Evolutionary conservation across 2,329 filamentous ascomycete genomes (phyloP).

Genomic region (Bipolaris oryzae): DNA sequence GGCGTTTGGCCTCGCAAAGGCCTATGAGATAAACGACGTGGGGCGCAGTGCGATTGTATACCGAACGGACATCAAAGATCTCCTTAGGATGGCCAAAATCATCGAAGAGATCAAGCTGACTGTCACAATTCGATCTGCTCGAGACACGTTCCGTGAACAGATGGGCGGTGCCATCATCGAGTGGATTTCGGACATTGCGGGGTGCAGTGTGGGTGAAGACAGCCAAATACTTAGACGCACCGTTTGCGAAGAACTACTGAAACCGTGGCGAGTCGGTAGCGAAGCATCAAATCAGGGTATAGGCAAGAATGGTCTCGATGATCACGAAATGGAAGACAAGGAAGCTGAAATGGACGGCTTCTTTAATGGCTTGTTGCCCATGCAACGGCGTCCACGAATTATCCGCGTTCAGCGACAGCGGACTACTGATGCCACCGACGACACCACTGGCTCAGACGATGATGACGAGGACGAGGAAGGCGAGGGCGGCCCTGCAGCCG

Average conservation of each 20-base stretch:
- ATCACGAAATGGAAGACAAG: conserved; percentile 71
- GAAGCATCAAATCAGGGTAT: conserved; percentile 78
- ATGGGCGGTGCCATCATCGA: conserved; percentile 99
- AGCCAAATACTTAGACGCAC: conserved; percentile 77
- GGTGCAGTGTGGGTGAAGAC: conserved; percentile 83
- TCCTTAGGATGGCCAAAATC: conserved; percentile 79
- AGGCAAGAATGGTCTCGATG: conserved; percentile 79
- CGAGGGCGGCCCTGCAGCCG: conserved; percentile 51
- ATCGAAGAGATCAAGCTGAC: conserved; percentile 97
- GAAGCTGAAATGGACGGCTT: conserved; percentile 46
- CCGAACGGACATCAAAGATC: conserved; percentile 69
- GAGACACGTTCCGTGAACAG: conserved; percentile 95
- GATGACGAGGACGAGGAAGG: conserved; percentile 58
- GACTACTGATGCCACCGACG: conserved; percentile 52
- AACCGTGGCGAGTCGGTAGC: conserved; percentile 86
- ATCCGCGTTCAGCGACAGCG: conserved; percentile 34
- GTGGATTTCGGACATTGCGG: conserved; percentile 92
- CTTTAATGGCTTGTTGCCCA: conserved; percentile 33
- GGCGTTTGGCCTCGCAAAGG: conserved; percentile 72
- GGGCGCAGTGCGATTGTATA: conserved; percentile 86
- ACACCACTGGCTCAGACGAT: conserved; percentile 51
- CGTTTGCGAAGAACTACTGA: conserved; percentile 90
- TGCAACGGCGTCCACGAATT: conserved; percentile 36
- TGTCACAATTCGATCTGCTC: conserved; percentile 88
- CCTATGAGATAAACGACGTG: conserved; percentile 86